Conservation (phyloP, 257 asterid species). For the Salvia rosmarinus region DNA sequence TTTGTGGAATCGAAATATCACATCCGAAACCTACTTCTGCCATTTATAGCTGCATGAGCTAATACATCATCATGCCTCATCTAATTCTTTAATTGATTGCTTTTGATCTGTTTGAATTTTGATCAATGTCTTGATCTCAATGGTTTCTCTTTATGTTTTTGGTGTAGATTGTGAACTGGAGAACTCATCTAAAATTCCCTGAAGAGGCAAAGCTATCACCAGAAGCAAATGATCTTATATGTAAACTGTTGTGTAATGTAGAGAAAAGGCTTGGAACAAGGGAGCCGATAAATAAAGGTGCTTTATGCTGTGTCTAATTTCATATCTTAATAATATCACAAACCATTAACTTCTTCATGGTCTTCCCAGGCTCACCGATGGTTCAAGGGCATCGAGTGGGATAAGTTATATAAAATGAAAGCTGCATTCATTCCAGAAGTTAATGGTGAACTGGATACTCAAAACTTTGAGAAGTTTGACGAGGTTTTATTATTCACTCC, state of each 20-base stretch:
- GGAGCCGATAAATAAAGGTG: constrained; percentile 91
- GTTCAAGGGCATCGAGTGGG: constrained; percentile 88
- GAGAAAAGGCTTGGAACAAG: constrained; percentile 93
- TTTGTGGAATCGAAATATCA: neutral
- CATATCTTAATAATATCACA: constrained; percentile 12
- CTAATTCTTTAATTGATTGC: constrained; percentile 7
- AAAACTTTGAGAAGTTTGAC: constrained; percentile 95
- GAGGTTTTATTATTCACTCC: constrained; percentile 56
- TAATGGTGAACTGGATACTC: constrained; percentile 92
- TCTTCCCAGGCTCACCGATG: constrained; percentile 85
- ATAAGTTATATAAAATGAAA: constrained; percentile 79
- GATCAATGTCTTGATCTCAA: constrained; percentile 18
- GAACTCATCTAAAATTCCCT: constrained; percentile 81
- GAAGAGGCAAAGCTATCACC: constrained; percentile 84
- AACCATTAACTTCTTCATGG: constrained; percentile 26
- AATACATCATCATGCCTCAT: neutral
- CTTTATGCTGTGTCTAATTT: constrained; percentile 23
- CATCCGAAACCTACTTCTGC: constrained; percentile 10
- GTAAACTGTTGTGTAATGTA: constrained; percentile 89
- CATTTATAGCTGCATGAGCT: constrained; percentile 9
- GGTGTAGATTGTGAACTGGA: constrained; percentile 86
- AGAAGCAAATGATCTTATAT: constrained; percentile 89
- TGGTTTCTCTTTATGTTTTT: constrained; percentile 15
- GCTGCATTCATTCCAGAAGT: constrained; percentile 97
- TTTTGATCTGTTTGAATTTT: constrained; percentile 1